These are phyloP conservation scores for Aspergillus ochraceus DNA, from an alignment of 2,329 filamentous ascomycete genomes.

Conservation along the genomic window DNA sequence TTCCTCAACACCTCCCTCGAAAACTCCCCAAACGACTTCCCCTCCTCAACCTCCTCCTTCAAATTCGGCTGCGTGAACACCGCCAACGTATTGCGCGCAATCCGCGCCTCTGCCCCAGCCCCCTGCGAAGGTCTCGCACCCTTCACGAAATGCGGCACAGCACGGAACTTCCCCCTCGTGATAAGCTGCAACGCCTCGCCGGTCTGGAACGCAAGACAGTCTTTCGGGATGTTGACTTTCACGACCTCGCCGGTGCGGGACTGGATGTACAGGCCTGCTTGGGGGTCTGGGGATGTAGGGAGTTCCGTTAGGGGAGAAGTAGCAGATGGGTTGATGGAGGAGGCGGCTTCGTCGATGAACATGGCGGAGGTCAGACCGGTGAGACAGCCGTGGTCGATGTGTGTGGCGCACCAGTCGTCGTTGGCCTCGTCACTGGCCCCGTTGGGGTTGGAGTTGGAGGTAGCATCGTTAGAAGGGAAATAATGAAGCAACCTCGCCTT, in stretches of 20 bases:
- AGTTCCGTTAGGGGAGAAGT: conserved; percentile 64
- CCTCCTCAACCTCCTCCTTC: conserved; percentile 67
- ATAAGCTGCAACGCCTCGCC: conserved; percentile 90
- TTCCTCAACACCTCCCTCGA: conserved; percentile 78
- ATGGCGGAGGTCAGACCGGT: conserved; percentile 93
- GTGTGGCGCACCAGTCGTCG: conserved; percentile 87
- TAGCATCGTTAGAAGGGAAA: conserved; percentile 57
- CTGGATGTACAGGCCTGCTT: conserved; percentile 89
- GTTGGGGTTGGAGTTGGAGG: conserved; percentile 1
- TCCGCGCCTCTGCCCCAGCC: conserved; percentile 49
- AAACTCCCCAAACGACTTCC: conserved; percentile 72
- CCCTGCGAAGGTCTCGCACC: conserved; percentile 58
- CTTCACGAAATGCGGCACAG: conserved; percentile 92
- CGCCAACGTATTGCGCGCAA: conserved; percentile 84
- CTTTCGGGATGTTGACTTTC: conserved; percentile 88
- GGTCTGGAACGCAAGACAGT: conserved; percentile 94
- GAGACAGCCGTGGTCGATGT: conserved; percentile 84
- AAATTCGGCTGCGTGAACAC: conserved; percentile 97
- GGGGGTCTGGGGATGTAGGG: conserved; percentile 72
- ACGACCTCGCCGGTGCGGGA: conserved; percentile 77
- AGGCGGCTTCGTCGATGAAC: conserved; percentile 78
- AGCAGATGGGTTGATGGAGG: conserved; percentile 25
- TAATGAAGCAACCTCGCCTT: conserved; percentile 94
- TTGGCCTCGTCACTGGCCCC: conserved; percentile 60
- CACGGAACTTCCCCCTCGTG: conserved; percentile 85